A percentile compares a stretch with the other conserved stretches of the same genome.
Evolutionary conservation across 306 rosid genomes (phyloP).

Genomic region (Cucumis melo): DNA sequence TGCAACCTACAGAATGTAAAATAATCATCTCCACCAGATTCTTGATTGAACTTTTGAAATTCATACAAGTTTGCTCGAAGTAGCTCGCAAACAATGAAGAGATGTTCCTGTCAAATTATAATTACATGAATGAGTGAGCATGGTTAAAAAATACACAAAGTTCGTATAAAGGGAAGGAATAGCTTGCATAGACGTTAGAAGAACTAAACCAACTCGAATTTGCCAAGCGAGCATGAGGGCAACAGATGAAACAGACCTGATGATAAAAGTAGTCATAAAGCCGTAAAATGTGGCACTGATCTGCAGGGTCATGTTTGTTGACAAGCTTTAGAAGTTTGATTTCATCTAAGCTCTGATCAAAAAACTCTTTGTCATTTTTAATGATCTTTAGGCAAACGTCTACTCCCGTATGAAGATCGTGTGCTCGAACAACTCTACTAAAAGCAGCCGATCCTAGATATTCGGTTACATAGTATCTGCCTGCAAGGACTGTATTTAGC

Average conservation of each 20-base stretch:
- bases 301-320: constrained; percentile 84
- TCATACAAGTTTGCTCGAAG: constrained; percentile 87
- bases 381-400: constrained; percentile 98
- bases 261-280: constrained; percentile 94
- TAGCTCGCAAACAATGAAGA: constrained; percentile 87
- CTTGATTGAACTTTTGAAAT: constrained; percentile 87
- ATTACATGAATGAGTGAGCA: background rate
- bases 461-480: constrained; percentile 77
- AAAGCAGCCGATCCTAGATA: constrained; percentile 97
- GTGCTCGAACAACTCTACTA: constrained; percentile 92
- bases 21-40: constrained; percentile 79
- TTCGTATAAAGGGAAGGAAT: background rate
- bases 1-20: constrained; percentile 75
- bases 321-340: constrained; percentile 90
- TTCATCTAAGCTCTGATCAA: constrained; percentile 96
- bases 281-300: constrained; percentile 64
- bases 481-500: constrained; percentile 65
- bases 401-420: constrained; percentile 66
- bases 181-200: background rate
- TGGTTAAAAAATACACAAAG: background rate
- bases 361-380: constrained; percentile 91
- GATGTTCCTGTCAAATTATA: constrained; percentile 57
- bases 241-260: constrained; percentile 35
- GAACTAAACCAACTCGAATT: background rate
- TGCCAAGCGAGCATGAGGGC: background rate